Evolutionary conservation across 495 filamentous ascomycete species (phyloP), one percentile per base, ranked within the genome.

Genomic region (Cairneyella variabilis): DNA sequence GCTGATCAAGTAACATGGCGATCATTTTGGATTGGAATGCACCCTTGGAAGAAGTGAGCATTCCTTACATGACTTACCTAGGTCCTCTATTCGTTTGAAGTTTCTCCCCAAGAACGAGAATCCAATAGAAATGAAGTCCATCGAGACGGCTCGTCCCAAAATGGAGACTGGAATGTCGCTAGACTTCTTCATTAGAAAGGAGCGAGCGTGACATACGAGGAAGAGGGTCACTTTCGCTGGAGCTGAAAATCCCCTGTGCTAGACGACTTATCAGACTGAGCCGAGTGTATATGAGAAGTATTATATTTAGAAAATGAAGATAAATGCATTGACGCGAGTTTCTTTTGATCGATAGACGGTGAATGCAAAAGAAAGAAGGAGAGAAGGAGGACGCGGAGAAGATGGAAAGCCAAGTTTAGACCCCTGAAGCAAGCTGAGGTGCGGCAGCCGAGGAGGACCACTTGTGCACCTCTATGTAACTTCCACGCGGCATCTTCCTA

Each of bases 11-110:
- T 49, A 49, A 22, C 45, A 48, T 48, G 26, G 37, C 45, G 26
- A 34, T 25, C 14, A 37, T 37, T 49, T n/a, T 36, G 28, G 20
- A 10, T 26, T 38, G 47, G 47, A 49, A 49, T 49, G 47, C 47
- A 23, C 32, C 32, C 47, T 49, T 49, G 30, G 25, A 10, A 18
- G 4, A 10, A 25, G 17, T 9, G 3, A 16, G 12, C 47, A 49
- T 49, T 37, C 47, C 47, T 49, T 21, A 23, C 25, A 93, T 49
- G 5, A 32, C 30, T 10, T 18, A 37, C 20, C 30, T 32, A 48
- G 8, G 4, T 16, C 25, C n/a, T 7, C 20, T 30, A 41, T 28
- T 41, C 36, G 14, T 20, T 51, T 3, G n/a, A 25, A 8, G 23
- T n/a, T 26, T 27, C 21, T 18, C 0, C 7, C 14, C 16, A 26